Conservation (phyloP, 495 filamentous ascomycete species). For the Tetracladium setigerum region DNA sequence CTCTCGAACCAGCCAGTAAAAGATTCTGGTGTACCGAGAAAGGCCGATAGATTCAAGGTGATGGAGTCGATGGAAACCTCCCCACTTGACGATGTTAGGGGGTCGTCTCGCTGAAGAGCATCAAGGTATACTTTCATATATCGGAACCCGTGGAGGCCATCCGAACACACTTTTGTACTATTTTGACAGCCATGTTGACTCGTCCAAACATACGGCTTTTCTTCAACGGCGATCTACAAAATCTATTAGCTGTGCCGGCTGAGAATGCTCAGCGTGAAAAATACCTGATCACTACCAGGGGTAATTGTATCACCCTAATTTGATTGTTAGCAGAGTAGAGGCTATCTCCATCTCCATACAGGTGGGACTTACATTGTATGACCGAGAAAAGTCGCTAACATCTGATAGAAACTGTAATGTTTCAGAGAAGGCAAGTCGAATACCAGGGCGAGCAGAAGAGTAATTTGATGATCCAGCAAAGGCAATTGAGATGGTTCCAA, state of each 20-base stretch:
- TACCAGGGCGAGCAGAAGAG: constrained; percentile 25
- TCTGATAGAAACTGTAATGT: constrained; percentile 32
- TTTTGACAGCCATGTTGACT: constrained; percentile 31
- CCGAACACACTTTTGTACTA: constrained; percentile 32
- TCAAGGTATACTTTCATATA: constrained; percentile 38
- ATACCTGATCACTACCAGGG: constrained; percentile 32
- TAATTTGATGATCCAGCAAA: constrained; percentile 24
- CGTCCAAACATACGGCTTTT: constrained; percentile 31
- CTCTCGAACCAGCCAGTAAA: constrained; percentile 41
- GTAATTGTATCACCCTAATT: constrained; percentile 26
- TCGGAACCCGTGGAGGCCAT: constrained; percentile 41
- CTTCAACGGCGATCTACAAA: constrained; percentile 28
- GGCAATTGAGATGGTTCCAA: constrained; percentile 25
- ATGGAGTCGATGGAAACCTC: constrained; percentile 29
- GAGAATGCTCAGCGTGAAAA: background rate
- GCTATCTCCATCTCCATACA: background rate
- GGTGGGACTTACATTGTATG: constrained; percentile 30
- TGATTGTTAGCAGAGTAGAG: background rate
- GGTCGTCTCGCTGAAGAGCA: constrained; percentile 30
- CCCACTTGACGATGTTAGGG: constrained; percentile 32
- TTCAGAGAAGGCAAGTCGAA: constrained; percentile 39
- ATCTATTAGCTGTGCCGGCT: background rate
- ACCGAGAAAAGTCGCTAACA: constrained; percentile 36
- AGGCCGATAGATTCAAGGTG: constrained; percentile 31
- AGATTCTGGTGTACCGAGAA: constrained; percentile 34